Base-by-base conservation (phyloP, 257 asterid species). In the Henckelia pumila region DNA sequence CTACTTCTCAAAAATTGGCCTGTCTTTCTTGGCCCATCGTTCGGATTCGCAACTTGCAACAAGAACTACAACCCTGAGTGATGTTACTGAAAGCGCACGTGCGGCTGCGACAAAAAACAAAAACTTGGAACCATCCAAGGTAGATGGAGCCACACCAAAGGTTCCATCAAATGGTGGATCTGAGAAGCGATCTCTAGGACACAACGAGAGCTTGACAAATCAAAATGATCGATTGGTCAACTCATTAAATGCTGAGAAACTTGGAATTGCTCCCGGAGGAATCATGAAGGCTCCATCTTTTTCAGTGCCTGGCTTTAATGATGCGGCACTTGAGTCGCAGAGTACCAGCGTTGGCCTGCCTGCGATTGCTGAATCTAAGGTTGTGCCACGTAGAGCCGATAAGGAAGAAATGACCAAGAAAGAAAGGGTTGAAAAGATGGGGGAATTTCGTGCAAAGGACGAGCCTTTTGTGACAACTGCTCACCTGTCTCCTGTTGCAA, bases 21-120 rank as follows among this genome's bases (percentile, higher is more conserved):
- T 78, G 63, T 76, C 84, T 60, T 75, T 61, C 73, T 78, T 80
- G 66, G 83, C 71, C 64, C 82, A 79, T 66, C 76, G 60, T 26
- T 73, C 79, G 14, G 81, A 59, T 62, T 11, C 77, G 23, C 85
- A 73, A 40, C 30, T 6, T 30, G 9, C 35, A 30, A 4, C 9
- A 30, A 6, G 75, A 67, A 21, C 87, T 50, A 52, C 33, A 62
- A 23, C 37, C 21, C 50, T 11, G 17, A 40, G n/a, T 13, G n/a
- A 13, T 40, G 50, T 40, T 40, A 11, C n/a, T 40, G 50, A 13
- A 4, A 40, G n/a, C 50, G 3, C n/a, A n/a, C n/a, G 3, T 13
- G n/a, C 47, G 3, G n/a, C 50, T 40, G 17, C 50, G 5, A 13
- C 5, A 40, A 4, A 13, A 40, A 40, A 1, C n/a, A 44, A 16